Evolutionary conservation across 2,329 filamentous ascomycete genomes (phyloP).

Genomic region (Claviceps sp.): DNA sequence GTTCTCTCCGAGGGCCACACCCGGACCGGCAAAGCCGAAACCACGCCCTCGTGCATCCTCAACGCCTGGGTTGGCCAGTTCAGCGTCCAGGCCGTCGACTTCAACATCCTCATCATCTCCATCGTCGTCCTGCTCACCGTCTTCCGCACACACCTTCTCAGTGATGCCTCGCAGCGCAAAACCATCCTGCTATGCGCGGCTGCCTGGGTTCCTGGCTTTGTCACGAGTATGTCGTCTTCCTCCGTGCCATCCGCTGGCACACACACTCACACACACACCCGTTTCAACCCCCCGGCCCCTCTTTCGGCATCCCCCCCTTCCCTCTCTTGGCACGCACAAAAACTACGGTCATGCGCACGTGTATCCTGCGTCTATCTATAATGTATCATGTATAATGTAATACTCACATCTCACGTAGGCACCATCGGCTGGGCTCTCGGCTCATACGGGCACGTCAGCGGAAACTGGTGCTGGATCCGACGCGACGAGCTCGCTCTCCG

Average conservation of each 20-base stretch:
- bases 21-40: constrained; percentile 11
- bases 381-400: too few species aligned
- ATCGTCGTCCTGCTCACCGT: constrained; percentile 28
- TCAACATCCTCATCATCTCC: constrained; percentile 31
- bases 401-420: neutral
- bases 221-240: constrained; percentile 15
- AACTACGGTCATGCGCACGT: too few species aligned
- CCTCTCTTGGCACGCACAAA: too few species aligned
- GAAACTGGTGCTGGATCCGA: constrained; percentile 33
- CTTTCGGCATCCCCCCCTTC: too few species aligned
- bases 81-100: constrained; percentile 29
- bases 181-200: constrained; percentile 22
- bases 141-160: constrained; percentile 19
- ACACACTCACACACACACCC: too few species aligned
- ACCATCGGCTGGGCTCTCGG: constrained; percentile 6
- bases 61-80: constrained; percentile 33
- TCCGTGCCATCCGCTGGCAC: too few species aligned
- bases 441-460: constrained; percentile 21
- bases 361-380: too few species aligned
- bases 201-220: constrained; percentile 27
- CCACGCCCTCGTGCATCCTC: constrained; percentile 17
- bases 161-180: constrained; percentile 15
- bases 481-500: constrained; percentile 19
- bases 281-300: too few species aligned
- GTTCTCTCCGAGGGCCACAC: constrained; percentile 17